Conservation (phyloP, 805 yeast species). For the Sungouiozyma intestinalis region DNA sequence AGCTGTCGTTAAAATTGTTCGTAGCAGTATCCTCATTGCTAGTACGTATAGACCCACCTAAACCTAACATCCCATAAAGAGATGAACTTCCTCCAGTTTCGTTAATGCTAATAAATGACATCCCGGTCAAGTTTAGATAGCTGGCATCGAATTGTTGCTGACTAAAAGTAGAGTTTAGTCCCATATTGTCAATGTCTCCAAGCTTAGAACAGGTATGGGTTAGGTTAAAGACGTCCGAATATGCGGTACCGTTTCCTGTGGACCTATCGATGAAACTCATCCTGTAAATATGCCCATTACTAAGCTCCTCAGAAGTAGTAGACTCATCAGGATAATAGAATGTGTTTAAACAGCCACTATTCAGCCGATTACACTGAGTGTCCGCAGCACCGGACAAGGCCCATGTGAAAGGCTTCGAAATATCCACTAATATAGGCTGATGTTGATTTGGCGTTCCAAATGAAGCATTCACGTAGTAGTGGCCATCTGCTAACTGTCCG, state of each 20-base stretch:
- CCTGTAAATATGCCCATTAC: constrained; percentile 6
- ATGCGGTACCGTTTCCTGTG: constrained; percentile 16
- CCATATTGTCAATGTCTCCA: neutral
- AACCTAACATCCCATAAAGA: constrained; percentile 37
- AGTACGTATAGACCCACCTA: constrained; percentile 27
- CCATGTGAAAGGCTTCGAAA: constrained; percentile 33
- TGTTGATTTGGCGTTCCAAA: constrained; percentile 27
- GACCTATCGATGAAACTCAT: constrained; percentile 20
- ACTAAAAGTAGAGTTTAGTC: neutral
- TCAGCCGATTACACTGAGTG: constrained; percentile 4
- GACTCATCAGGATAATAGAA: constrained; percentile 14
- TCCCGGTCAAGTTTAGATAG: constrained; percentile 4
- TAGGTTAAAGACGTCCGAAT: constrained; percentile 16
- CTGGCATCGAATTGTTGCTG: neutral
- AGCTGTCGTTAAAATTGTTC: constrained; percentile 11
- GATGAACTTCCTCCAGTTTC: constrained; percentile 26
- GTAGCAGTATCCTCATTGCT: constrained; percentile 12
- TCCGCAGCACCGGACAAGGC: constrained; percentile 14
- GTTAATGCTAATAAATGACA: constrained; percentile 32
- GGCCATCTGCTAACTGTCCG: constrained; percentile 15
- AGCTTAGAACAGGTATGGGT: constrained; percentile 2
- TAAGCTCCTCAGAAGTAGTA: constrained; percentile 7
- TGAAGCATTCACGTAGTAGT: constrained; percentile 26
- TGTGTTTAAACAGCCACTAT: constrained; percentile 8
- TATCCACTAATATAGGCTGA: constrained; percentile 27